These are phyloP conservation scores for Dioscorea dumetorum DNA, from an alignment of 106 monocot species.

Conservation along the genomic window DNA sequence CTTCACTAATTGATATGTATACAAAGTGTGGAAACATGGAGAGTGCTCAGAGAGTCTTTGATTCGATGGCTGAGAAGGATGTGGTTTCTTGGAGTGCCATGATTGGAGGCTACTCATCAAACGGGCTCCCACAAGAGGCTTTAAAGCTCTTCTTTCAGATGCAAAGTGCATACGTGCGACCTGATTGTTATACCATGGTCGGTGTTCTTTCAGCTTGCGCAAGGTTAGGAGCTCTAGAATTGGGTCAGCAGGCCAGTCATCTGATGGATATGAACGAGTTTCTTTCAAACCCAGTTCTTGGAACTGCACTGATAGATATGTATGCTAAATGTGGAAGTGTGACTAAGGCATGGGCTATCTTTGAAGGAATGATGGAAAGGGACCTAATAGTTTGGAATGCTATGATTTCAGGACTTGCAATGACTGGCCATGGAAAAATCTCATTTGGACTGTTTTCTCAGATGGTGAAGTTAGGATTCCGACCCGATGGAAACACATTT, in stretches of 20 bases:
- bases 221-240: conserved; percentile 54
- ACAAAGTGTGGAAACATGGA: conserved; percentile 67
- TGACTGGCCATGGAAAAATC: conserved; percentile 53
- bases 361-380: conserved; percentile 38
- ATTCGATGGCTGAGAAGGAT: conserved; percentile 53
- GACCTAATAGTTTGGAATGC: conserved; percentile 64
- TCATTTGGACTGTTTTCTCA: conserved; percentile 55
- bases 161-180: conserved; percentile 33
- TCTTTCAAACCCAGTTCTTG: conserved; percentile 52
- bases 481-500: conserved; percentile 53
- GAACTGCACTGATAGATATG: conserved; percentile 82
- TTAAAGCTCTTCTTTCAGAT: conserved; percentile 53
- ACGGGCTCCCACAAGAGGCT: conserved; percentile 64
- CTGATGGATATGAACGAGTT: conserved; percentile 28
- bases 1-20: conserved; percentile 70
- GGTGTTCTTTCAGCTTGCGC: conserved; percentile 74
- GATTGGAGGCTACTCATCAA: conserved; percentile 71
- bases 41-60: conserved; percentile 44
- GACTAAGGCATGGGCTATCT: conserved; percentile 36
- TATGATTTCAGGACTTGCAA: conserved; percentile 59
- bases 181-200: conserved; percentile 66
- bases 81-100: conserved; percentile 76
- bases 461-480: conserved; percentile 36
- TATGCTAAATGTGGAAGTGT: conserved; percentile 69
- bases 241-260: conserved; percentile 27